phyloP scores from a whole-genome alignment of 352 stramenopile species.

The Phytophthora brassicae region DNA sequence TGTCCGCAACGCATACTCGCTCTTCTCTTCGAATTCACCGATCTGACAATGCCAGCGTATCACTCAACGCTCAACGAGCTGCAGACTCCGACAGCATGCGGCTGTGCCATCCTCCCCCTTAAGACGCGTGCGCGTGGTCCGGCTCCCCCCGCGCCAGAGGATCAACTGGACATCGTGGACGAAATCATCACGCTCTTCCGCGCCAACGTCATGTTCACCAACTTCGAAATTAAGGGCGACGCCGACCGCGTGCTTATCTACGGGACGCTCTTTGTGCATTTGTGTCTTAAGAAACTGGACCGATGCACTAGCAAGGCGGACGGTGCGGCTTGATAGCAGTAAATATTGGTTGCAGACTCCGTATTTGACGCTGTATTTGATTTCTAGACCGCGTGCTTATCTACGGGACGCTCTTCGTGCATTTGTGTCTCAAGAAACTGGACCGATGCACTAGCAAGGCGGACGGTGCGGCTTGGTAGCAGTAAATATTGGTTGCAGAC shows the following conservation, averaged over 20 bases:
- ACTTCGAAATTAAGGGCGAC: slow-evolving; percentile 92
- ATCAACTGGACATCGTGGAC: slow-evolving; percentile 91
- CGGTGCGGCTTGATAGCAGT: slow-evolving; percentile 28
- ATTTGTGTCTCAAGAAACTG: slow-evolving; percentile 91
- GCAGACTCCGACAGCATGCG: slow-evolving; percentile 73
- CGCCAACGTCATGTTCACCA: slow-evolving; percentile 94
- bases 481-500: not conserved
- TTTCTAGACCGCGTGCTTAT: slow-evolving; percentile 73
- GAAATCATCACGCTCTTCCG: slow-evolving; percentile 93
- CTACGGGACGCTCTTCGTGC: slow-evolving; percentile 93
- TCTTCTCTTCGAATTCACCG: slow-evolving; percentile 10
- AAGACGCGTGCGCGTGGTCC: slow-evolving; percentile 88
- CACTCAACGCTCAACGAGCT: slow-evolving; percentile 89
- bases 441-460: slow-evolving; percentile 80
- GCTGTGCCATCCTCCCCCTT: slow-evolving; percentile 88
- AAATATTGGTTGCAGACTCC: not conserved
- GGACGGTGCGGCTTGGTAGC: slow-evolving; percentile 42
- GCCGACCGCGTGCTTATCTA: slow-evolving; percentile 94
- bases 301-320: slow-evolving; percentile 76
- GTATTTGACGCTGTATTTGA: not conserved
- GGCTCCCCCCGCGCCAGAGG: slow-evolving; percentile 76
- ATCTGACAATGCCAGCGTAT: slow-evolving; percentile 83
- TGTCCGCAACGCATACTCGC: slow-evolving; percentile 25
- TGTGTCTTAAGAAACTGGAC: slow-evolving; percentile 92
- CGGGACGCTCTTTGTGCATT: slow-evolving; percentile 91